These are phyloP conservation scores for Apiospora aurea DNA, from an alignment of 2,329 filamentous ascomycete species.

Conservation along the genomic window DNA sequence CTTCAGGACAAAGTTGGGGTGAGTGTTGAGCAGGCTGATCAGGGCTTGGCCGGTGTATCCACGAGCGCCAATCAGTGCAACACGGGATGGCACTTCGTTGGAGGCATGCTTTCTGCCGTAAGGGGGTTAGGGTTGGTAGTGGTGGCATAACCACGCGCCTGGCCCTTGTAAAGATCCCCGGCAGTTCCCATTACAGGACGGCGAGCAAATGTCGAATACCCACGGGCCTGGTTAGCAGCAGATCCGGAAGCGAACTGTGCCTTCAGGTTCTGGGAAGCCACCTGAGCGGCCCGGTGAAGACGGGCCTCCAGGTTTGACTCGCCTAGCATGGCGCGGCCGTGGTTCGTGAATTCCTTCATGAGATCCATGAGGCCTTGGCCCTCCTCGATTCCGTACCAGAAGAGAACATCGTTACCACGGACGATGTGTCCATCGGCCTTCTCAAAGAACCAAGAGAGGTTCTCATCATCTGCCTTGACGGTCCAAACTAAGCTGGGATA, in stretches of 20 bases:
- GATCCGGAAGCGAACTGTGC: slow-evolving; percentile 50
- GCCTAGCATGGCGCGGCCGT: slow-evolving; percentile 86
- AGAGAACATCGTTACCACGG: slow-evolving; percentile 86
- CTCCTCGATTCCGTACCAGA: slow-evolving; percentile 88
- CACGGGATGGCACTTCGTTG: slow-evolving; percentile 77
- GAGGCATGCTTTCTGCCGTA: slow-evolving; percentile 88
- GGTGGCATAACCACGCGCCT: slow-evolving; percentile 61
- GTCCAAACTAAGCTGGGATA: slow-evolving; percentile 92
- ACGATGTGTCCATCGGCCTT: slow-evolving; percentile 93
- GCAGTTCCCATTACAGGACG: slow-evolving; percentile 43
- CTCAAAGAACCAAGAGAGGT: slow-evolving; percentile 97
- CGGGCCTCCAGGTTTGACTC: slow-evolving; percentile 89
- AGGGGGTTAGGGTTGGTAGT: slow-evolving; percentile 90
- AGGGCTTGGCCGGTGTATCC: slow-evolving; percentile 95
- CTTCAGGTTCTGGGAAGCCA: slow-evolving; percentile 63
- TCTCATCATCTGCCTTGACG: slow-evolving; percentile 95
- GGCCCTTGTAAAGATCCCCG: slow-evolving; percentile 37
- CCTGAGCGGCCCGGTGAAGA: slow-evolving; percentile 77
- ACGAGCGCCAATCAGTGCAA: slow-evolving; percentile 88
- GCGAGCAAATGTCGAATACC: slow-evolving; percentile 68
- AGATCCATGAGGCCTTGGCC: slow-evolving; percentile 44
- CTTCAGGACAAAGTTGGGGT: slow-evolving; percentile 29
- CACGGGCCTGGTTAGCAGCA: slow-evolving; percentile 63
- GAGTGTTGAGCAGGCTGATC: slow-evolving; percentile 84
- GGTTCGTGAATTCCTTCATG: slow-evolving; percentile 80